Base-by-base conservation (phyloP, 305 asterid species). In the Euphrasia arctica region DNA sequence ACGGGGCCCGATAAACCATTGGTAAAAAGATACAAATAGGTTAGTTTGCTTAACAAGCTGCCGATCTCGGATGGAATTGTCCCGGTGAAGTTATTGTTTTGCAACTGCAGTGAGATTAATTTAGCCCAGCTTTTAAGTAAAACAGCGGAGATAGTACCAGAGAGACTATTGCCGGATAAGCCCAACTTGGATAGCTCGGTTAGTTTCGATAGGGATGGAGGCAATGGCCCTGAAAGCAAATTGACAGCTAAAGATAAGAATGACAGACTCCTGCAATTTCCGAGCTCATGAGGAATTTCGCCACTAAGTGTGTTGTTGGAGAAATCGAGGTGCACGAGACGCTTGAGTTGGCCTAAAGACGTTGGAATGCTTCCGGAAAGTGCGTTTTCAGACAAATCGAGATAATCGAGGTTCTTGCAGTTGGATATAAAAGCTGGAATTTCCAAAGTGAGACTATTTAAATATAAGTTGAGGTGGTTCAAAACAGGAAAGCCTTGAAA, bases 1-100 rank as follows among this genome's bases (percentile, higher is more conserved):
- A 87, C 85, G 52, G 78, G 14, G 49, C 94, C 94, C 4, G 91
- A 79, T 58, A 90, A 82, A 4, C 72, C 39, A 70, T 86, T 87
- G 3, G 22, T 18, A 18, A 18, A 18, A 18, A 18, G 22, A 18
- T 18, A 18, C 22, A 18, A 18, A 18, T 18, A 18, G 22, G 22
- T 18, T 18, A 18, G 22, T 18, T 18, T 18, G 22, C 67, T 64
- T 9, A 54, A 73, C 63, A 79, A 51, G 4, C 62, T 51, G 47
- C 84, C 84, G 13, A 85, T 78, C 69, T 85, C 88, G 3, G 87
- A 14, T 4, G 88, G 90, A 12, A 90, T 45, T 54, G 47, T 63
- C 18, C 92, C 95, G 0, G 74, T 72, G 70, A 88, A 80, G 25
- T 0, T 0, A 62, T 85, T 88, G 48, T 69, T 64, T 42, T 71